Conservation (phyloP, 192 early-diverging fungal species). For the Backusella tarrabulga region DNA sequence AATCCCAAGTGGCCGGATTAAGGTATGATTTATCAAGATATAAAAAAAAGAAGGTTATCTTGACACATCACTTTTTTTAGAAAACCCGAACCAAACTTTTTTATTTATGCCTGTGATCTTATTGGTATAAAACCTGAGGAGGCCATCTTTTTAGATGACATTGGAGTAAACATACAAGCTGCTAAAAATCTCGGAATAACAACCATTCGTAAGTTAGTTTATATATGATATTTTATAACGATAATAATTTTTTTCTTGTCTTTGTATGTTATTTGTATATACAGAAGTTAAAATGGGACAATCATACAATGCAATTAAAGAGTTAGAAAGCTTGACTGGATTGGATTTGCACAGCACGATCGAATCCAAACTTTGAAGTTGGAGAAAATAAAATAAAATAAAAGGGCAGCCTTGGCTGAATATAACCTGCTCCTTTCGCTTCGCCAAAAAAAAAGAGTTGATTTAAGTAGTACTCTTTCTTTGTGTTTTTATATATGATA, state of each 20-base stretch:
- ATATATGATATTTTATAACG: not conserved
- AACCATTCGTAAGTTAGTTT: conserved; percentile 57
- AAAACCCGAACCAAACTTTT: conserved; percentile 84
- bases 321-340: conserved; percentile 44
- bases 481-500: not conserved
- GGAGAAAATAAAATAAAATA: not conserved
- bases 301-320: conserved; percentile 47
- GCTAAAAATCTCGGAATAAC: conserved; percentile 71
- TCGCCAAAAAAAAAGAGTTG: not conserved
- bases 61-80: conserved; percentile 27
- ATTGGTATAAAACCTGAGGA: conserved; percentile 65
- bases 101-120: conserved; percentile 66
- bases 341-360: conserved; percentile 19
- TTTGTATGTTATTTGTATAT: not conserved
- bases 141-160: conserved; percentile 84
- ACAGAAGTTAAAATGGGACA: conserved; percentile 49
- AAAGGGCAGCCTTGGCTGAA: not conserved
- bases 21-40: conserved; percentile 22
- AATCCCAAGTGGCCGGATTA: conserved; percentile 74
- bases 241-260: not conserved
- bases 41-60: not conserved
- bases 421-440: not conserved
- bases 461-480: not conserved
- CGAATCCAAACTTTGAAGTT: conserved; percentile 1
- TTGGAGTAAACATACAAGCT: conserved; percentile 70